A percentile compares a stretch with the other conserved stretches of the same genome.
These are phyloP conservation scores for Clausena lansium DNA, from an alignment of 345 rosid species.

Conservation along the genomic window DNA sequence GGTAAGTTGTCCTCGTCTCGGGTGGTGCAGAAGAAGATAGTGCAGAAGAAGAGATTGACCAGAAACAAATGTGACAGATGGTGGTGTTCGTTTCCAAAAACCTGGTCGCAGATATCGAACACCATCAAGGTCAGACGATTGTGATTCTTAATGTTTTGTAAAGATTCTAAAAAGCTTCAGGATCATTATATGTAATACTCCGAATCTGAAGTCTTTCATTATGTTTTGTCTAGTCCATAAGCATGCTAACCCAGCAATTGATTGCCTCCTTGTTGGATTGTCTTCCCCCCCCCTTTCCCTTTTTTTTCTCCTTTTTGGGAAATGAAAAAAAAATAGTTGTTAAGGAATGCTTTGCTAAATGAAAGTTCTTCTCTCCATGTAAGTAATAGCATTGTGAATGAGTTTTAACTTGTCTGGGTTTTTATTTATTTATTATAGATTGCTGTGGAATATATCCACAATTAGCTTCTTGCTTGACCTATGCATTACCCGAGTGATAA, in stretches of 20 bases:
- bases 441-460: not conserved
- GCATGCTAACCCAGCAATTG: not conserved
- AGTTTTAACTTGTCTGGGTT: not conserved
- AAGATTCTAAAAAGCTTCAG: not conserved
- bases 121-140: constrained; percentile 36
- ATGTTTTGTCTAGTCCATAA: not conserved
- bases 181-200: not conserved
- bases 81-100: constrained; percentile 19
- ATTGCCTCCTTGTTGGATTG: not conserved
- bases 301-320: not conserved
- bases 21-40: constrained; percentile 24
- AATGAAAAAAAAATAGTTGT: not conserved
- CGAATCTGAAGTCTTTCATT: not conserved
- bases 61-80: constrained; percentile 18
- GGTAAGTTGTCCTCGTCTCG: constrained; percentile 1
- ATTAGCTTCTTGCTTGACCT: not conserved
- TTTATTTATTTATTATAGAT: not conserved
- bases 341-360: not conserved
- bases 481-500: too few relatives aligned
- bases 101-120: constrained; percentile 43
- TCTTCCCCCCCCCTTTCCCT: not conserved
- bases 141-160: constrained; percentile 29
- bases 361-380: not conserved
- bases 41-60: constrained; percentile 29
- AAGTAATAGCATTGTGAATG: not conserved